Evolutionary conservation across 2,329 filamentous ascomycete species (phyloP).

Genomic region (Sporothrix pseudoabietina): DNA sequence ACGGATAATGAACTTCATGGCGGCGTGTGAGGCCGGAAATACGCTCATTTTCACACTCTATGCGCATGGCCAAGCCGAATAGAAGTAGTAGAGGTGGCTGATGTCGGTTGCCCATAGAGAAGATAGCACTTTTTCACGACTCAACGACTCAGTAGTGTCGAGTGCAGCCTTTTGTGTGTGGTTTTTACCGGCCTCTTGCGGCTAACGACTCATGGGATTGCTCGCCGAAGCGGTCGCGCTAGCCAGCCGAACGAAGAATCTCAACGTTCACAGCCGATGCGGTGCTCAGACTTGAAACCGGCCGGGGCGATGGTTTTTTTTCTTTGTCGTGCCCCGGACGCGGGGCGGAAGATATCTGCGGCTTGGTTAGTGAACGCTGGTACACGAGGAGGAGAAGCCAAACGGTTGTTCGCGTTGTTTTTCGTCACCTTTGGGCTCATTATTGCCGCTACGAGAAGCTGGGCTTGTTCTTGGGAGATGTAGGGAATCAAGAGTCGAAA

Average conservation of each 20-base stretch:
- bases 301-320: background rate
- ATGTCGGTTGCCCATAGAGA: background rate
- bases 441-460: background rate
- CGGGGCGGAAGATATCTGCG: background rate
- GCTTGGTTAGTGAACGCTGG: background rate
- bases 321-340: background rate
- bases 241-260: background rate
- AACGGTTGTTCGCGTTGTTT: background rate
- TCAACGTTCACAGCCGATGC: background rate
- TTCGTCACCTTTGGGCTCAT: background rate
- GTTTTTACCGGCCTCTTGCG: background rate
- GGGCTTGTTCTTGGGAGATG: background rate
- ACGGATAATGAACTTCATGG: slow-evolving; percentile 23
- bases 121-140: background rate
- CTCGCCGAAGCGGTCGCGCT: background rate
- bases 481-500: background rate
- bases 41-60: background rate
- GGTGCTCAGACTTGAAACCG: background rate
- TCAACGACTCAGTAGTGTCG: background rate
- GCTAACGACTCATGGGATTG: background rate
- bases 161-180: background rate
- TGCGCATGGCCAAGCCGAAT: background rate
- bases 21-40: background rate
- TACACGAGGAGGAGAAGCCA: background rate
- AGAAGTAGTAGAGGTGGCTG: background rate